Conservation (phyloP, 73 alveolate species). For the Effrenium voratum region DNA sequence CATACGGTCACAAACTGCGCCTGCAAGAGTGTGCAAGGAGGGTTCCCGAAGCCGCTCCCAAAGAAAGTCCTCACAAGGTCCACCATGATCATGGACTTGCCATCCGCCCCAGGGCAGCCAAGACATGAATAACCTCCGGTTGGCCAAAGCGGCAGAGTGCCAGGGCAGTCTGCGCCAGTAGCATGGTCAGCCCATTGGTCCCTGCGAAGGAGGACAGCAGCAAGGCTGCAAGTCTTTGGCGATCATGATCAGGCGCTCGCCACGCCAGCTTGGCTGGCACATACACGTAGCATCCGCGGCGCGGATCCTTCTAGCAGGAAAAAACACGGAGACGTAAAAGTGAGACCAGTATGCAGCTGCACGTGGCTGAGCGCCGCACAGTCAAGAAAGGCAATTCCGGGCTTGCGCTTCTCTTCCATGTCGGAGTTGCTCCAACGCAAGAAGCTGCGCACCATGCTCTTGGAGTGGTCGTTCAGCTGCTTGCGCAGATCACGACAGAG, state of each 20-base stretch:
- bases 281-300: neutral
- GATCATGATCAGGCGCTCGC: conserved; percentile 7
- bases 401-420: neutral
- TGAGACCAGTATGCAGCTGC: too few species aligned
- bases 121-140: conserved; percentile 9
- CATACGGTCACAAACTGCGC: too few species aligned
- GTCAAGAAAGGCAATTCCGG: conserved; percentile 1
- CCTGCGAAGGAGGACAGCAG: neutral
- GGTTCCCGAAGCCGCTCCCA: conserved; percentile 44
- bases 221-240: conserved; percentile 2
- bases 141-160: neutral
- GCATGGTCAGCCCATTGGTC: neutral
- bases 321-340: too few species aligned
- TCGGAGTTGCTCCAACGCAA: conserved; percentile 5
- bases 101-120: neutral
- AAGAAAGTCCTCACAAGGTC: conserved; percentile 1
- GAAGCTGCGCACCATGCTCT: neutral
- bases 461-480: neutral
- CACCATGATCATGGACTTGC: neutral
- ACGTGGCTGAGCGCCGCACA: neutral
- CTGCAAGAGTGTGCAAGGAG: conserved; percentile 20
- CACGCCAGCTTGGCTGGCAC: conserved; percentile 2
- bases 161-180: conserved; percentile 13
- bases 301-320: conserved; percentile 16
- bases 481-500: conserved; percentile 11